A percentile compares a stretch with the other conserved stretches of the same genome.
Evolutionary conservation across 345 rosid genomes (phyloP).

Genomic region (Gossypioides kirkii): DNA sequence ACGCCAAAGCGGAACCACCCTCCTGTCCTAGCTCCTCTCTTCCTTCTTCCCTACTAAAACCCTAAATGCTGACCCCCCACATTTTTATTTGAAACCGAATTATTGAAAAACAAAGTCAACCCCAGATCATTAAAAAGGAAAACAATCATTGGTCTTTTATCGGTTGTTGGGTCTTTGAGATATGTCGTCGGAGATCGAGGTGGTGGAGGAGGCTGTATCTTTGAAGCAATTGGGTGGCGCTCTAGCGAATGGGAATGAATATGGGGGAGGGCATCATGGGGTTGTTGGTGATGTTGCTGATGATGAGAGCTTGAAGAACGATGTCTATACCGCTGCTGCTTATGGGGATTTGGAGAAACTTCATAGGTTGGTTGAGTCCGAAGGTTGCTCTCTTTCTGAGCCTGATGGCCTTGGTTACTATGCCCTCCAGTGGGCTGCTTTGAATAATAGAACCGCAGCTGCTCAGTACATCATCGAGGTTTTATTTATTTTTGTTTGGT

Average conservation of each 20-base stretch:
- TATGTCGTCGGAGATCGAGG: constrained; percentile 99
- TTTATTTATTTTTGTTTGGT: neutral
- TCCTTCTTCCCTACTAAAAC: neutral
- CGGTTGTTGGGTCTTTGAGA: neutral
- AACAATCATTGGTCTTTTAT: neutral
- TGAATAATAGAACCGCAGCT: constrained; percentile 90
- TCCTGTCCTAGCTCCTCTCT: neutral
- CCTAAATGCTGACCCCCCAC: neutral
- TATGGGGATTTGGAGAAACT: constrained; percentile 98
- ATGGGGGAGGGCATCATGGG: constrained; percentile 24
- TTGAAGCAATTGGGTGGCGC: neutral
- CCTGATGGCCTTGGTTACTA: constrained; percentile 90
- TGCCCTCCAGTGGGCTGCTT: constrained; percentile 96
- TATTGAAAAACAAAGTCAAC: constrained; percentile 21
- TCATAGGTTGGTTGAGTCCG: constrained; percentile 85
- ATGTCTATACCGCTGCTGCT: constrained; percentile 90
- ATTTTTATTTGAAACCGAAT: neutral
- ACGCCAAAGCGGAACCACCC: constrained; percentile 24
- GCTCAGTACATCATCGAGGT: constrained; percentile 85
- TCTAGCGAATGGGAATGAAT: constrained; percentile 19
- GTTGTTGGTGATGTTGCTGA: constrained; percentile 29
- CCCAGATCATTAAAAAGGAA: neutral
- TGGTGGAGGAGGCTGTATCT: constrained; percentile 57
- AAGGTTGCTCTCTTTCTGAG: constrained; percentile 76
- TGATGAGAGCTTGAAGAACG: constrained; percentile 68